These are phyloP conservation scores for Eucalyptus marginata DNA, from an alignment of 345 rosid species.

Conservation along the genomic window DNA sequence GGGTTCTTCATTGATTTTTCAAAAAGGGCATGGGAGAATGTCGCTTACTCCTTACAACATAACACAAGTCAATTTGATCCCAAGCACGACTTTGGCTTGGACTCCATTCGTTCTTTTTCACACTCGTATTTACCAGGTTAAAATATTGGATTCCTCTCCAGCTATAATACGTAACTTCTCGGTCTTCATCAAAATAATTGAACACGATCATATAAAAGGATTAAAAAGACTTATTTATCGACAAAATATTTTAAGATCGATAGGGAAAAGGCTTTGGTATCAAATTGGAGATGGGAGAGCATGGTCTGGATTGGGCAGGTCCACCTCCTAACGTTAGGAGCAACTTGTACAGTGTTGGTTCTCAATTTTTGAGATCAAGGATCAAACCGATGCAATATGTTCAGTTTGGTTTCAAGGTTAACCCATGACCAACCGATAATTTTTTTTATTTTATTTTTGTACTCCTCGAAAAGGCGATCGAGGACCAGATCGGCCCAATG, in stretches of 20 bases:
- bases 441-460: no score
- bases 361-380: no score
- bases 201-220: no score
- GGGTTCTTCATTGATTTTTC: not conserved
- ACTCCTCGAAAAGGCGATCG: accelerated
- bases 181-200: not conserved
- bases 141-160: not conserved
- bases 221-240: not conserved
- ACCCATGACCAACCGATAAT: no score
- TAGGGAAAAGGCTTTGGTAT: not conserved
- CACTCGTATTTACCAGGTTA: not conserved
- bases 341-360: no score
- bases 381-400: accelerated
- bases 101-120: not conserved
- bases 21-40: not conserved
- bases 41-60: not conserved
- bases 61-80: not conserved
- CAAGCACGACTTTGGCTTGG: not conserved
- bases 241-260: not conserved
- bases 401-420: no score
- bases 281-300: accelerated
- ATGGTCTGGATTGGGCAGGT: accelerated
- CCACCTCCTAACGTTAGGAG: no score
- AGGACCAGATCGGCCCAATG: accelerated
- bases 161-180: not conserved